Percentiles rank a stretch among this genome's conserved stretches.
These are phyloP conservation scores for Nemania serpens DNA, from an alignment of 2,329 filamentous ascomycete species.

Conservation along the genomic window DNA sequence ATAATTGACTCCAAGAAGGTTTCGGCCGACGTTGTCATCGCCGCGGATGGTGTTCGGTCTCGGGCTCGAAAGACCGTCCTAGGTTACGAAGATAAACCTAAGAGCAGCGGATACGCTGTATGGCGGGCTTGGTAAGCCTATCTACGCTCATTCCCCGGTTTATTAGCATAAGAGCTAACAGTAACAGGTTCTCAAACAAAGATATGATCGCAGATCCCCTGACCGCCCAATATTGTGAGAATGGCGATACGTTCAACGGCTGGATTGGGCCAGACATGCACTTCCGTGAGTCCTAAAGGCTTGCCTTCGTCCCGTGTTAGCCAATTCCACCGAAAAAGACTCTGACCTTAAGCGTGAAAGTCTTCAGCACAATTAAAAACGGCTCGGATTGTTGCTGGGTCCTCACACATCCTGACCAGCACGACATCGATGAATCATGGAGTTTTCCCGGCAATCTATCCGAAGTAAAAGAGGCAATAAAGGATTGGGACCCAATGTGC, in stretches of 20 bases:
- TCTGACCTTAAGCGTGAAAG: not conserved
- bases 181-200: constrained; percentile 50
- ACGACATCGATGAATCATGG: constrained; percentile 61
- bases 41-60: constrained; percentile 59
- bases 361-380: constrained; percentile 61
- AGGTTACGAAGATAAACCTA: constrained; percentile 56
- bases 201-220: constrained; percentile 57
- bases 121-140: constrained; percentile 55
- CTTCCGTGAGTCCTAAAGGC: constrained; percentile 41
- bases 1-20: constrained; percentile 37
- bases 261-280: constrained; percentile 63
- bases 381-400: constrained; percentile 64
- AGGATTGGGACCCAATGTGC: constrained; percentile 57
- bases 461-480: constrained; percentile 55
- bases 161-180: not conserved
- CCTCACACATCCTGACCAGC: constrained; percentile 58
- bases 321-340: no score
- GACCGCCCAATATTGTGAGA: constrained; percentile 58
- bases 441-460: constrained; percentile 57
- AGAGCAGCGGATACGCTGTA: constrained; percentile 57
- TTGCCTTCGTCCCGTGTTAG: no score
- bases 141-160: not conserved
- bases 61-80: constrained; percentile 56
- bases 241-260: constrained; percentile 64
- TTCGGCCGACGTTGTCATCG: constrained; percentile 56